These are phyloP conservation scores for Clohesyomyces aquaticus DNA, from an alignment of 495 filamentous ascomycete species.

Conservation along the genomic window DNA sequence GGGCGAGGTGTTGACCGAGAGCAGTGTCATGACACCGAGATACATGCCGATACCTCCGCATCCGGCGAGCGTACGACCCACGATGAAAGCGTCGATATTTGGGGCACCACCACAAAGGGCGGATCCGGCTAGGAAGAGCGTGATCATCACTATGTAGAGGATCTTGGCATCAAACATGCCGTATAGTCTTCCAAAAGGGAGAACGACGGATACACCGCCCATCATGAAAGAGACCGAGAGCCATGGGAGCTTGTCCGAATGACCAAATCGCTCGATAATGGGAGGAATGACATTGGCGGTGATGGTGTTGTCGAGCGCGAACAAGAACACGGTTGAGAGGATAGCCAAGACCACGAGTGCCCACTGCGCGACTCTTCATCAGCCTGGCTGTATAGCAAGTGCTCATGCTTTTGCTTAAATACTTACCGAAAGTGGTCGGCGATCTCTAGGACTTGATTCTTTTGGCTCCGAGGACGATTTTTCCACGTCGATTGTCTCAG, in stretches of 20 bases:
- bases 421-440: no score
- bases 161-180: slow-evolving; percentile 10
- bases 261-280: slow-evolving; percentile 7
- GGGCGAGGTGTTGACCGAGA: slow-evolving; percentile 11
- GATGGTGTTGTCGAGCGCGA: slow-evolving; percentile 21
- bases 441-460: no score
- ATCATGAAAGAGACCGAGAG: slow-evolving; percentile 18
- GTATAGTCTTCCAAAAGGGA: slow-evolving; percentile 11
- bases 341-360: slow-evolving; percentile 6
- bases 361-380: no score
- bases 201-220: not conserved
- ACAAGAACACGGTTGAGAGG: slow-evolving; percentile 21
- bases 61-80: slow-evolving; percentile 10
- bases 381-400: no score
- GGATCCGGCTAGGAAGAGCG: slow-evolving; percentile 13
- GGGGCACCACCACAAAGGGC: slow-evolving; percentile 21
- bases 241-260: slow-evolving; percentile 10
- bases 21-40: slow-evolving; percentile 15
- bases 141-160: slow-evolving; percentile 4
- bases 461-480: no score
- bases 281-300: slow-evolving; percentile 6
- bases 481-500: no score
- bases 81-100: slow-evolving; percentile 19
- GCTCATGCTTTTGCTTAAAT: no score
- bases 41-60: slow-evolving; percentile 21